Evolutionary conservation across 768 basidiomycete genomes (phyloP).

Genomic region (Hygrophorus pudorinus): DNA sequence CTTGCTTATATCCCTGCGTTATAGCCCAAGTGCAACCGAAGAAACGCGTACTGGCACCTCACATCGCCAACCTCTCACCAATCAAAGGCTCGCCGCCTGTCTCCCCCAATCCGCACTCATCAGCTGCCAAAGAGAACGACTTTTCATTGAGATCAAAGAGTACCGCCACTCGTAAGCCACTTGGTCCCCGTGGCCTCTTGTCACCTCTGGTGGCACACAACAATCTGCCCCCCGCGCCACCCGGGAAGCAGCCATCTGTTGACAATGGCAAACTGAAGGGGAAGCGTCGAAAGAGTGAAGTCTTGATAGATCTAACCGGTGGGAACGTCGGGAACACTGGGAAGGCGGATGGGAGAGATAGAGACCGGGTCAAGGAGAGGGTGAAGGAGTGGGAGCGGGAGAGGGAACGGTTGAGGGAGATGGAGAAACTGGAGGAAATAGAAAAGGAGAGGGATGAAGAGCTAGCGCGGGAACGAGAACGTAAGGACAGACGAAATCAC

Average conservation of each 20-base stretch:
- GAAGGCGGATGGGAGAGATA: conserved; percentile 22
- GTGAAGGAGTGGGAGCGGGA: conserved; percentile 74
- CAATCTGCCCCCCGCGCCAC: conserved; percentile 15
- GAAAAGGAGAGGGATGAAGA: conserved; percentile 38
- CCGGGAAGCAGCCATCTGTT: conserved; percentile 8
- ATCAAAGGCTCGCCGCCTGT: conserved; percentile 44
- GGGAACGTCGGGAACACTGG: conserved; percentile 14
- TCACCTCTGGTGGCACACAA: conserved; percentile 15
- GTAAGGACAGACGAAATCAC: conserved; percentile 18
- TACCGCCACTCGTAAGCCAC: conserved; percentile 20
- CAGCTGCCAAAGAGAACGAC: conserved; percentile 32
- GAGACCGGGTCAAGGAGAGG: conserved; percentile 45
- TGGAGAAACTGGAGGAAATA: conserved; percentile 50
- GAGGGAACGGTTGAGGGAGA: conserved; percentile 58
- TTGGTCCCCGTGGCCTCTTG: conserved; percentile 13
- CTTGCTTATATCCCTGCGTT: neutral
- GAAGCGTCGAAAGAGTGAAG: conserved; percentile 19
- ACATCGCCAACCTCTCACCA: conserved; percentile 33
- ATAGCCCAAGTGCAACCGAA: conserved; percentile 22
- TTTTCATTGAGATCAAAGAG: conserved; percentile 20
- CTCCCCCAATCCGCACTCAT: conserved; percentile 21
- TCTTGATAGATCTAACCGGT: conserved; percentile 31
- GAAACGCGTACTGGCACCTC: conserved; percentile 27
- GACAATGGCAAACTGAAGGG: conserved; percentile 8
- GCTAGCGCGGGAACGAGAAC: conserved; percentile 27